These are phyloP conservation scores for Thielaviopsis ethacetica DNA, from an alignment of 2,329 filamentous ascomycete species.

Conservation along the genomic window DNA sequence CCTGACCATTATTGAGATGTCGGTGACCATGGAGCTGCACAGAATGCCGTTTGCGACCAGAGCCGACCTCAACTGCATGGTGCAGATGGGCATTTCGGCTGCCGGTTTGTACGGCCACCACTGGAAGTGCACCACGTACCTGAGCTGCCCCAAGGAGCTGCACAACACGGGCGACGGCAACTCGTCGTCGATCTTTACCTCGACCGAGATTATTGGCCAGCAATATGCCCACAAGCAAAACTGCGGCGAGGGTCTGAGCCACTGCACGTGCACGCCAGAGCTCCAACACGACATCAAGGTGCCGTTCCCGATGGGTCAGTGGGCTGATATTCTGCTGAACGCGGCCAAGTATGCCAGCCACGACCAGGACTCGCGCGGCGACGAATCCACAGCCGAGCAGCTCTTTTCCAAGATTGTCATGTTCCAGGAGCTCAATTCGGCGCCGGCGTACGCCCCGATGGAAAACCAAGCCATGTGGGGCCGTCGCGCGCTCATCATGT, in stretches of 20 bases:
- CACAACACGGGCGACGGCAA: conserved; percentile 26
- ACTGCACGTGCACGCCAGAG: conserved; percentile 34
- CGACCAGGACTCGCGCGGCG: conserved; percentile 21
- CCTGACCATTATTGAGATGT: conserved; percentile 45
- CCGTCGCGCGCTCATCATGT: conserved; percentile 43
- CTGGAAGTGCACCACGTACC: conserved; percentile 44
- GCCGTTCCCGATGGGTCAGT: conserved; percentile 40
- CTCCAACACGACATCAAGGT: conserved; percentile 35
- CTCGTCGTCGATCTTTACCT: conserved; percentile 26
- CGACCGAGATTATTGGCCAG: conserved; percentile 33
- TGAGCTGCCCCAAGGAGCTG: conserved; percentile 40
- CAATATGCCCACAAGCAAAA: conserved; percentile 31
- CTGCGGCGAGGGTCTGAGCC: conserved; percentile 30
- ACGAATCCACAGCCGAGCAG: conserved; percentile 13
- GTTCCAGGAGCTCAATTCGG: conserved; percentile 50
- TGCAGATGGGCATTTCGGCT: conserved; percentile 41
- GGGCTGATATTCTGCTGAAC: conserved; percentile 41
- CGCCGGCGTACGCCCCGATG: conserved; percentile 25
- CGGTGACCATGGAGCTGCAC: conserved; percentile 42
- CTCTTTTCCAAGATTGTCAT: conserved; percentile 32
- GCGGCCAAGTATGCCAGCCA: conserved; percentile 35
- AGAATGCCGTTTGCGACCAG: conserved; percentile 40
- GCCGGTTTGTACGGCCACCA: conserved; percentile 35
- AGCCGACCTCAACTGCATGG: conserved; percentile 42
- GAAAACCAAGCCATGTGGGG: conserved; percentile 27